Evolutionary conservation across 23 red algal genomes (phyloP), one percentile per base, ranked within the genome.

Genomic region (Gracilaria caudata): DNA sequence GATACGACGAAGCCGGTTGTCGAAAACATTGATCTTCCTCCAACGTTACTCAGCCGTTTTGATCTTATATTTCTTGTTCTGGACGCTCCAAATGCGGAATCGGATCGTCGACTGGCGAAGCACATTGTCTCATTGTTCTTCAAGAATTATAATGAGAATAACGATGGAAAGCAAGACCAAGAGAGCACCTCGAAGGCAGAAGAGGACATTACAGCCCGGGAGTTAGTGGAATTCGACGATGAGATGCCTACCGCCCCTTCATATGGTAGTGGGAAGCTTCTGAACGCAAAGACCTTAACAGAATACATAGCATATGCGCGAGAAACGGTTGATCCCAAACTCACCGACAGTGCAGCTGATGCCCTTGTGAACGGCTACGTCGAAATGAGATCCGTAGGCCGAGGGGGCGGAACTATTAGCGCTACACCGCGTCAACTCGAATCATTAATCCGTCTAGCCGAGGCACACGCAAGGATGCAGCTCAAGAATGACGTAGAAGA

Each of bases 1-100:
- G 90, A 99, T 56, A 91, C 89, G 7, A 73, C 82, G 23, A 82
- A 89, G 78, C 77, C 82, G 28, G 93, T 99, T 34, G 93, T 99
- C 13, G 97, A 99, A 29, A 99, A 99, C 63, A 99, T 99, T 80
- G 90, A 99, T 63, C 84, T 99, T 53, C 97, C 97, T 33, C 97
- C 97, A 51, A 99, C 97, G 28, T 68, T 99, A 29, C 90, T 99
- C 17, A 89, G 81, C 26, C 82, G 97, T 34, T 99, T 99, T 36
- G 97, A 99, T 68, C 89, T 99, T 21, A 94, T 99, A 45, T 99
- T 92, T 41, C 78, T 99, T 46, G 86, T 99, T 33, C 93, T 99
- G 17, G 97, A 99, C 43, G 86, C 88, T 36, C 87, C 94, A 7
- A 88, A 94, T 58, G 88, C 91, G 7, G 93, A 93, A 39, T 88